Conservation (phyloP, 495 filamentous ascomycete genomes). For the Hyaloscypha bicolor region DNA sequence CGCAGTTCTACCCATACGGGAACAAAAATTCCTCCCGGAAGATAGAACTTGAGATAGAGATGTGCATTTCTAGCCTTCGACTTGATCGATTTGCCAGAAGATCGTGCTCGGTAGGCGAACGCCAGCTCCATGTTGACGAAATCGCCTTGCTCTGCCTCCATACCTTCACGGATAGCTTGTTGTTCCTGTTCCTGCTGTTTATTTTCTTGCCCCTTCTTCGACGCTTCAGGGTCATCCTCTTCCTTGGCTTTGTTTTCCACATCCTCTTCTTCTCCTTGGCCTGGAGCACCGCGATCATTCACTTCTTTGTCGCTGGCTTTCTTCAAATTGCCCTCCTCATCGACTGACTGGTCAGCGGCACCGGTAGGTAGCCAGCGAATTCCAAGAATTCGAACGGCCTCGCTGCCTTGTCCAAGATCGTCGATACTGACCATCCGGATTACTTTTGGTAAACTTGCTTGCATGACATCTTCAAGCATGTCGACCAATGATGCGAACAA, state of each 20-base stretch:
- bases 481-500: constrained; percentile 65
- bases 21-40: constrained; percentile 57
- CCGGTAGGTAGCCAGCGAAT: constrained; percentile 68
- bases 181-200: constrained; percentile 44
- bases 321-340: constrained; percentile 53
- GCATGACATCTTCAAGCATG: constrained; percentile 73
- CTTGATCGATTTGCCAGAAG: constrained; percentile 55
- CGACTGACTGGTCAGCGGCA: constrained; percentile 60
- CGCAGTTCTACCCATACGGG: constrained; percentile 74
- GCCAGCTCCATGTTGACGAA: constrained; percentile 72
- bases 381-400: constrained; percentile 64
- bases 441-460: constrained; percentile 63
- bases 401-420: constrained; percentile 70
- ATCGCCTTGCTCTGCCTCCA: constrained; percentile 74
- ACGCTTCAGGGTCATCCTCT: constrained; percentile 35
- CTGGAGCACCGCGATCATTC: constrained; percentile 54
- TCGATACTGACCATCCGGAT: constrained; percentile 70
- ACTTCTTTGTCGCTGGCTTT: constrained; percentile 34
- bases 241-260: constrained; percentile 35
- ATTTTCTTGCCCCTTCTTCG: constrained; percentile 31
- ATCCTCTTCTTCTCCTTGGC: constrained; percentile 37
- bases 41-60: constrained; percentile 68
- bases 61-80: constrained; percentile 69
- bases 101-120: constrained; percentile 66
- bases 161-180: constrained; percentile 57